Percentiles rank a stretch among this genome's conserved stretches.
These are phyloP conservation scores for Trematosphaeria pertusa DNA, from an alignment of 2,329 filamentous ascomycete genomes.

Conservation along the genomic window DNA sequence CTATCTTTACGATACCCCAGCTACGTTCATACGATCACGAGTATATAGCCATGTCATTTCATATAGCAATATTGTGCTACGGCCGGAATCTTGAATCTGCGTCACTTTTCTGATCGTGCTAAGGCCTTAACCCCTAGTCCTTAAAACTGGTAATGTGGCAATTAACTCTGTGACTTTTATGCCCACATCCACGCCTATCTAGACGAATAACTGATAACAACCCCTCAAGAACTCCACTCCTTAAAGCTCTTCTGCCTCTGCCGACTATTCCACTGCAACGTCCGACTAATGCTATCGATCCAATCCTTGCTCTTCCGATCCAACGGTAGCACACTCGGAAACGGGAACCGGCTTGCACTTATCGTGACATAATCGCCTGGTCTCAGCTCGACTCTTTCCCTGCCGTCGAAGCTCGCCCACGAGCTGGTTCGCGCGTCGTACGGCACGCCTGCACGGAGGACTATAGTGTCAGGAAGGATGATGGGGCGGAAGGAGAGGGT, in stretches of 20 bases:
- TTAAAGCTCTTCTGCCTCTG: slow-evolving; percentile 71
- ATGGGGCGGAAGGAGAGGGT: slow-evolving; percentile 96
- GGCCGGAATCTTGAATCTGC: no score
- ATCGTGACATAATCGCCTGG: slow-evolving; percentile 87
- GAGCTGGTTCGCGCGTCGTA: slow-evolving; percentile 88
- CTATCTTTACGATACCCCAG: no score
- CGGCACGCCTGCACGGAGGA: slow-evolving; percentile 90
- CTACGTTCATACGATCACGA: no score
- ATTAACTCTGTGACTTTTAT: no score
- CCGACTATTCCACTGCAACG: slow-evolving; percentile 81
- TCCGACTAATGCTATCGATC: slow-evolving; percentile 81
- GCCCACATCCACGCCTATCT: no score
- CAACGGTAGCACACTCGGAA: slow-evolving; percentile 76
- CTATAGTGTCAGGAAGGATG: slow-evolving; percentile 94
- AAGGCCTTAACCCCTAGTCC: no score
- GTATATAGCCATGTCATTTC: no score
- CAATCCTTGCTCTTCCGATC: slow-evolving; percentile 77
- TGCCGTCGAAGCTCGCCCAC: slow-evolving; percentile 98
- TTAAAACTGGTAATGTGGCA: no score
- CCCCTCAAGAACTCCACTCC: no score
- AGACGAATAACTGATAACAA: no score
- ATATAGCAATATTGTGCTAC: no score
- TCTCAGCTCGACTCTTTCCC: slow-evolving; percentile 75
- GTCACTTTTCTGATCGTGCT: no score
- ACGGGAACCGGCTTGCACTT: slow-evolving; percentile 80